These are phyloP conservation scores for Wickerhamiella kurtzmanii DNA, from an alignment of 805 yeast genomes.

Conservation along the genomic window DNA sequence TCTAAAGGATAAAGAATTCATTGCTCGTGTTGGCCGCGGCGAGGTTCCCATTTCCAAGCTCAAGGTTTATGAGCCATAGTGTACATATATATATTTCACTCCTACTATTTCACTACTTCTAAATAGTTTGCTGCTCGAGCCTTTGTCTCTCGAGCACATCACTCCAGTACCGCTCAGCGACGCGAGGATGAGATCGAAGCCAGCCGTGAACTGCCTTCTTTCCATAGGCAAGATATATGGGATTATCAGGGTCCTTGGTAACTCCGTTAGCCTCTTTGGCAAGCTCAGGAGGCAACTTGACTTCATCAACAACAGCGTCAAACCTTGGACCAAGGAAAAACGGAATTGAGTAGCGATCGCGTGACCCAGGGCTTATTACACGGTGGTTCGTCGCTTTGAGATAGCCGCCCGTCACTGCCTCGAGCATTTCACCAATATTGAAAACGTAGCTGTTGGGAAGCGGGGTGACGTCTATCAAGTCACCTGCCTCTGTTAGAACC, in stretches of 20 bases:
- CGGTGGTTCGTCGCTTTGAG: neutral
- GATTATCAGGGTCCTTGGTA: neutral
- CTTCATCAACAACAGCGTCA: neutral
- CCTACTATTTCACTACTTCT: neutral
- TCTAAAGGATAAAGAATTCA: neutral
- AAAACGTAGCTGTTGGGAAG: slow-evolving; percentile 38
- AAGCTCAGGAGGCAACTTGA: neutral
- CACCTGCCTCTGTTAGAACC: slow-evolving; percentile 40
- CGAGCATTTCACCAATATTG: slow-evolving; percentile 28
- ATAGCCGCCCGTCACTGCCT: neutral
- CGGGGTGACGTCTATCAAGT: slow-evolving; percentile 42
- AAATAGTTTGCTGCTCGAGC: neutral
- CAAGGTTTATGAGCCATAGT: neutral
- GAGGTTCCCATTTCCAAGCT: neutral
- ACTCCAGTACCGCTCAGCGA: neutral
- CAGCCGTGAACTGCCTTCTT: slow-evolving; percentile 1
- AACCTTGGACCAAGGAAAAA: slow-evolving; percentile 4
- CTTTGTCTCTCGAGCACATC: neutral
- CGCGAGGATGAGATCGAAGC: slow-evolving; percentile 2
- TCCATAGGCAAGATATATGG: neutral
- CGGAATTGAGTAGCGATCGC: slow-evolving; percentile 8
- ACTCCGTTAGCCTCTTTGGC: neutral
- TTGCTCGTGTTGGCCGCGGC: neutral
- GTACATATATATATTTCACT: neutral
- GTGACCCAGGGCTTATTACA: slow-evolving; percentile 1